phyloP scores from a whole-genome alignment of 495 filamentous ascomycete genomes.

The Penicillium atrosanguineum region DNA sequence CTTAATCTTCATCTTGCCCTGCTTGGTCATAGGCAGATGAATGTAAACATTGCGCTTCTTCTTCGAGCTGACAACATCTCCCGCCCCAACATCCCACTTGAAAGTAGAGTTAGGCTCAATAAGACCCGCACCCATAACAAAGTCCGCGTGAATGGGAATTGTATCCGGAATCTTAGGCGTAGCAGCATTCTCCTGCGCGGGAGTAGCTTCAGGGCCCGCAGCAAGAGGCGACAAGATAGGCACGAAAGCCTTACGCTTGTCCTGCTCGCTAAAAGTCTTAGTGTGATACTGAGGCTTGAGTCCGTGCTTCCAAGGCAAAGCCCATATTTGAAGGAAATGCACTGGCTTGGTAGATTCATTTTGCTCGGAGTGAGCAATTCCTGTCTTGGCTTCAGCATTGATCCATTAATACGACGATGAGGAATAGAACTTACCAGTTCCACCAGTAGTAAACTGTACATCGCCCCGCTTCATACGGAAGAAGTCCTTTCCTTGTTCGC shows the following conservation, averaged over 20 bases:
- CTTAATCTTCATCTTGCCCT: conserved; percentile 64
- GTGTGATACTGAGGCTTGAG: conserved; percentile 71
- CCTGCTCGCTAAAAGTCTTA: conserved; percentile 61
- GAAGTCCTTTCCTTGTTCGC: conserved; percentile 52
- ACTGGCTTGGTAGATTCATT: conserved; percentile 65
- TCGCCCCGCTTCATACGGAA: conserved; percentile 73
- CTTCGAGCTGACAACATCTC: conserved; percentile 36
- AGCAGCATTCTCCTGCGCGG: conserved; percentile 55
- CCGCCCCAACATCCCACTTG: conserved; percentile 60
- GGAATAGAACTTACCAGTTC: conserved; percentile 47
- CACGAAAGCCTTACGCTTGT: conserved; percentile 65
- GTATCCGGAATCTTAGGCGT: conserved; percentile 55
- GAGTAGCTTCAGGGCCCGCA: conserved; percentile 56
- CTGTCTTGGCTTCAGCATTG: conserved; percentile 18
- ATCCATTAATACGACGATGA: background rate
- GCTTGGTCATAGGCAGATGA: conserved; percentile 72
- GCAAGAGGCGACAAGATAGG: conserved; percentile 69
- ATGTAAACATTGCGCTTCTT: conserved; percentile 68
- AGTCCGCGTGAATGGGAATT: conserved; percentile 77
- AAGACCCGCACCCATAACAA: conserved; percentile 70
- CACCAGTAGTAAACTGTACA: conserved; percentile 80
- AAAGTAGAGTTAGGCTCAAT: conserved; percentile 55
- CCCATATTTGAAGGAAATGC: conserved; percentile 85
- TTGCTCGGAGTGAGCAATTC: conserved; percentile 74
- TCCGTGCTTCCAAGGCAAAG: conserved; percentile 64